These are phyloP conservation scores for Thermomyces lanuginosus DNA, from an alignment of 2,329 filamentous ascomycete species.

Conservation along the genomic window DNA sequence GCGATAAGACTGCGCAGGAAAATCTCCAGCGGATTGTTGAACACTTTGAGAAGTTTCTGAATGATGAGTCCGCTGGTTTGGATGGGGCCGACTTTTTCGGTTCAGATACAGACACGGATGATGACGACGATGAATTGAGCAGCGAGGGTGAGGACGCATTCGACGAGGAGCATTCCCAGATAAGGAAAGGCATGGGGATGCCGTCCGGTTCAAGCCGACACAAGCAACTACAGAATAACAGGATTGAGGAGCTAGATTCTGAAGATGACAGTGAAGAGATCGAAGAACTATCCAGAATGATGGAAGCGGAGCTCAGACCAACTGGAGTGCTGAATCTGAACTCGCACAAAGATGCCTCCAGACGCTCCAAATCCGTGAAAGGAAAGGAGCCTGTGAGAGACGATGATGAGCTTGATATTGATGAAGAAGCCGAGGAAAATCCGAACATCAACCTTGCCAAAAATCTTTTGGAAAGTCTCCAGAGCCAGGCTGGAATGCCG, in stretches of 20 bases:
- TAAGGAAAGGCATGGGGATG: slow-evolving; percentile 81
- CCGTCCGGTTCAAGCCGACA: slow-evolving; percentile 25
- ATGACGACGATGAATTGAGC: slow-evolving; percentile 38
- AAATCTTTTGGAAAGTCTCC: slow-evolving; percentile 85
- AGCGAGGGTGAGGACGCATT: slow-evolving; percentile 60
- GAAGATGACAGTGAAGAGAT: slow-evolving; percentile 46
- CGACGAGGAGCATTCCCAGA: slow-evolving; percentile 61
- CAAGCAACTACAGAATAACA: slow-evolving; percentile 9
- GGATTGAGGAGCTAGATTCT: slow-evolving; percentile 30
- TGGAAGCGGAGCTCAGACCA: slow-evolving; percentile 32
- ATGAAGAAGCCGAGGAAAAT: slow-evolving; percentile 39
- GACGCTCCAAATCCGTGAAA: slow-evolving; percentile 12
- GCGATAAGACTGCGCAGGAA: slow-evolving; percentile 29
- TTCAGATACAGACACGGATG: slow-evolving; percentile 35
- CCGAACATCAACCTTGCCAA: slow-evolving; percentile 77
- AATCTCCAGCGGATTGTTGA: slow-evolving; percentile 80
- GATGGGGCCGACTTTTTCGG: slow-evolving; percentile 57
- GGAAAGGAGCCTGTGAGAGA: slow-evolving; percentile 13
- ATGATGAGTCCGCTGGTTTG: slow-evolving; percentile 63
- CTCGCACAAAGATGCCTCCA: slow-evolving; percentile 10
- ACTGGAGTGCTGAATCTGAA: slow-evolving; percentile 30
- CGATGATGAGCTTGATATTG: slow-evolving; percentile 10
- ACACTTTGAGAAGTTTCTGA: slow-evolving; percentile 81
- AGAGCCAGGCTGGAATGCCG: slow-evolving; percentile 68
- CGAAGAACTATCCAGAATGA: slow-evolving; percentile 27